A percentile compares a stretch with the other conserved stretches of the same genome.
Conservation (phyloP, 1,139 yeast species). For the Suhomyces guaymorum region DNA sequence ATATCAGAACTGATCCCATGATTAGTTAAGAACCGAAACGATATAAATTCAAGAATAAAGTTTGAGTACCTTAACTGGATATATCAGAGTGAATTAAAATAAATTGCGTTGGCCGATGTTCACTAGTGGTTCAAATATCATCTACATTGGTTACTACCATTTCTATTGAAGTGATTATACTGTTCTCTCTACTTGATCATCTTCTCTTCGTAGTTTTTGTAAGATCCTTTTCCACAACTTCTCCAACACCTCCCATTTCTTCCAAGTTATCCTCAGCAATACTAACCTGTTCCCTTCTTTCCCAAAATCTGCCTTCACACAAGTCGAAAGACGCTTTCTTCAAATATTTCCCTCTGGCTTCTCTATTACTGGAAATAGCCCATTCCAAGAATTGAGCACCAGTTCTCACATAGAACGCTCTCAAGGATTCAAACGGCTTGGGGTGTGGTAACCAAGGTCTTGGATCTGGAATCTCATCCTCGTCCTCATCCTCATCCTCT, state of each 20-base stretch:
- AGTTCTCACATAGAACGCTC: conserved; percentile 82
- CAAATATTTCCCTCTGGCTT: conserved; percentile 87
- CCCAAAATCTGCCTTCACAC: conserved; percentile 98
- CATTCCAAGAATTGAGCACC: conserved; percentile 88
- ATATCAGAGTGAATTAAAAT: too few species aligned
- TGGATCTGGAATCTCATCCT: conserved; percentile 79
- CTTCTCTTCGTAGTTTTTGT: conserved; percentile 44
- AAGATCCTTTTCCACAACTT: conserved; percentile 79
- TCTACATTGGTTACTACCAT: too few species aligned
- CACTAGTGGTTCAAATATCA: too few species aligned
- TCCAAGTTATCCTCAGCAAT: conserved; percentile 86
- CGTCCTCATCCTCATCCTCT: conserved; percentile 61
- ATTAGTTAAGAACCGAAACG: too few species aligned
- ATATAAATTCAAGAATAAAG: too few species aligned
- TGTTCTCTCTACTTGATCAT: too few species aligned
- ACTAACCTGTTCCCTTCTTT: conserved; percentile 90
- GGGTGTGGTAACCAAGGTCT: conserved; percentile 98
- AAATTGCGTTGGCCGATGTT: too few species aligned
- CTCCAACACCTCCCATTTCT: conserved; percentile 90
- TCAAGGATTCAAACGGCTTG: conserved; percentile 83
- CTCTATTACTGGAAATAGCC: conserved; percentile 84
- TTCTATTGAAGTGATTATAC: too few species aligned
- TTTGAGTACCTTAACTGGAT: too few species aligned
- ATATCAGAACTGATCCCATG: too few species aligned
- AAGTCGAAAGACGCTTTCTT: conserved; percentile 88